Evolutionary conservation across 1,139 yeast species (phyloP).

Genomic region (Lodderomyces pseudojiufengensis): DNA sequence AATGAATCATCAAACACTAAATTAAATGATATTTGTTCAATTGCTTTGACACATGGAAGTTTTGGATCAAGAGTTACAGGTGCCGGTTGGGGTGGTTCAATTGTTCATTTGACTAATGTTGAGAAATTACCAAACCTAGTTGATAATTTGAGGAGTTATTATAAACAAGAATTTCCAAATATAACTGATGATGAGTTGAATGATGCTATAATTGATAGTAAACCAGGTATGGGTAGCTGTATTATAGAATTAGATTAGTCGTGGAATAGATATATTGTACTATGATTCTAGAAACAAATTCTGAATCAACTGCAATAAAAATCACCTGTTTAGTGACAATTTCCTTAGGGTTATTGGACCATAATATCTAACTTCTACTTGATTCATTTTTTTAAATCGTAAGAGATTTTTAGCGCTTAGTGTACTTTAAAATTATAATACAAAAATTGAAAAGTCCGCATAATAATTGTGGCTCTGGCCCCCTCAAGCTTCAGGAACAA

Average conservation of each 20-base stretch:
- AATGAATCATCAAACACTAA: slow-evolving; percentile 57
- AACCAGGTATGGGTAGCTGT: slow-evolving; percentile 61
- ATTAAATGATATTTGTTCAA: slow-evolving; percentile 48
- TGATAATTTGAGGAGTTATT: slow-evolving; percentile 48
- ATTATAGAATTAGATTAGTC: slow-evolving; percentile 6
- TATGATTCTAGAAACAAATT: too few relatives aligned
- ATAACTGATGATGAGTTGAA: slow-evolving; percentile 42
- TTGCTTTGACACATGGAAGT: slow-evolving; percentile 56
- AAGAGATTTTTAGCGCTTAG: too few relatives aligned
- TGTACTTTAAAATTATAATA: too few relatives aligned
- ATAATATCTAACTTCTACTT: too few relatives aligned
- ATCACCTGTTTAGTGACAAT: too few relatives aligned
- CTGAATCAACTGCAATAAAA: too few relatives aligned
- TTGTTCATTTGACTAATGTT: slow-evolving; percentile 58
- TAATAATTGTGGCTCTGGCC: too few relatives aligned
- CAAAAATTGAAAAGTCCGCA: too few relatives aligned
- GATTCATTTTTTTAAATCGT: too few relatives aligned
- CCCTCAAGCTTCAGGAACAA: too few relatives aligned
- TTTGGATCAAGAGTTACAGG: slow-evolving; percentile 72
- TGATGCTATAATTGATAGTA: slow-evolving; percentile 54
- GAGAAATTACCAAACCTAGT: slow-evolving; percentile 43
- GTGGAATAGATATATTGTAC: too few relatives aligned
- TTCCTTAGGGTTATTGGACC: too few relatives aligned
- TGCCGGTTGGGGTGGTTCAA: slow-evolving; percentile 81
- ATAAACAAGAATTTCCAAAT: slow-evolving; percentile 45